Conservation (phyloP, 2,329 filamentous ascomycete genomes). For the Sporothrix brasiliensis region DNA sequence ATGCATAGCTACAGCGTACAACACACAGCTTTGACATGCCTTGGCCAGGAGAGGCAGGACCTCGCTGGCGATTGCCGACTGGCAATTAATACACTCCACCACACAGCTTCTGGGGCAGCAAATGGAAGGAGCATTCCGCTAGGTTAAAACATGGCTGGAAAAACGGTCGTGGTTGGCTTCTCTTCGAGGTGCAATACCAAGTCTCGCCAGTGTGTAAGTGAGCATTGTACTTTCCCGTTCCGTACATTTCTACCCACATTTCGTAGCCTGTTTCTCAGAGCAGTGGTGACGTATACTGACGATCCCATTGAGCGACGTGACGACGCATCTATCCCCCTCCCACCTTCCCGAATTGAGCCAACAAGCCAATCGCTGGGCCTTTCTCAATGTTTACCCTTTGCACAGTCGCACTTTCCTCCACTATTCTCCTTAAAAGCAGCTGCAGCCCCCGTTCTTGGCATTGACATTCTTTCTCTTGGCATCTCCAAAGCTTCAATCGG, state of each 20-base stretch:
- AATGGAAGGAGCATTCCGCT: background rate
- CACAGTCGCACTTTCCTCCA: background rate
- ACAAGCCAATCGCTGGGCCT: background rate
- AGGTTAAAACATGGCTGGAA: background rate
- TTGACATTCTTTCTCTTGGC: conserved; percentile 19
- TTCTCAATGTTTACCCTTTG: background rate
- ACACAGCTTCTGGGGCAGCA: too few species aligned
- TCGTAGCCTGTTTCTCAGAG: background rate
- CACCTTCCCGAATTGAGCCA: conserved; percentile 1
- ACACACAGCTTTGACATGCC: background rate
- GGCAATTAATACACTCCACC: too few species aligned
- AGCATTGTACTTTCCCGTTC: background rate
- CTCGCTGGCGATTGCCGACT: background rate
- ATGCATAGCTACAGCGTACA: too few species aligned
- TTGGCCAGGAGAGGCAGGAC: background rate
- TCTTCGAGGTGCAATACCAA: background rate
- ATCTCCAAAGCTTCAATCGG: conserved; percentile 4
- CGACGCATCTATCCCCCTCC: background rate
- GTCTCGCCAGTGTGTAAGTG: background rate
- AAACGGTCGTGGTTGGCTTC: background rate
- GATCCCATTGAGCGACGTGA: background rate
- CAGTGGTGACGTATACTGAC: conserved; percentile 15
- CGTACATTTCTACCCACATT: background rate
- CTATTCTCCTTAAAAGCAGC: conserved; percentile 4
- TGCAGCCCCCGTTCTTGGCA: conserved; percentile 23